Evolutionary conservation across 179 eudicot species (phyloP), one percentile per base, ranked within the genome.

Genomic region (Corrigiola litoralis): DNA sequence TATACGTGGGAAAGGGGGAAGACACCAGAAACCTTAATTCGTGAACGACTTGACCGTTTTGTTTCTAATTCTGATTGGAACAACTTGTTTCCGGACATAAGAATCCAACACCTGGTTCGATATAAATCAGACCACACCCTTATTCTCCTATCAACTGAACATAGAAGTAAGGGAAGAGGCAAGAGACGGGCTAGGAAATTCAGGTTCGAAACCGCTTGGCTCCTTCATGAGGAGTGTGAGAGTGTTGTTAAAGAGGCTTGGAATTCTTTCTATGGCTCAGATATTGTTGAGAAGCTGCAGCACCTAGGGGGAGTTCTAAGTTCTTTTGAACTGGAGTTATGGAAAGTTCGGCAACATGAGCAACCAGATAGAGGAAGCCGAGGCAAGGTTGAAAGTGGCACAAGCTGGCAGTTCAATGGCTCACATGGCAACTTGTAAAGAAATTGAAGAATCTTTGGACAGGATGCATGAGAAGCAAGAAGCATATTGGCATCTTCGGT

Each of bases 191-290:
- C 7, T 20, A 3, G 55, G 8, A 50, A 9, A 10, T 50, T 50
- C 23, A 7, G 12, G 1, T 50, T 50, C 23, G 55, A 50, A 11
- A 23, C 55, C 1, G n/a, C 10, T 0, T 50, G 55, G 55, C 14
- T 50, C 0, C 29, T 21, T 5, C 28, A 50, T 2, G 31, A 7
- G 2, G 2, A 23, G 1, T 50, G 32, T 50, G 32, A 50, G 2
- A 5, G 5, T 0, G 14, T 24, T 7, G 55, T 50, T 9, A 23
- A 18, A 3, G 16, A 24, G 0, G 29, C 55, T 2, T 50, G 55
- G 55, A 10, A 8, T 0, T 1, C 0, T 3, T 23, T 16, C 0
- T 5, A 0, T 7, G 13, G 29, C 0, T 5, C 12, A 0, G 16
- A 4, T 2, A 8, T 25, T 1, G 21, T 0, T 18, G 55, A 23